Conservation (phyloP, 2,329 filamentous ascomycete genomes). For the Beauveria caledonica region DNA sequence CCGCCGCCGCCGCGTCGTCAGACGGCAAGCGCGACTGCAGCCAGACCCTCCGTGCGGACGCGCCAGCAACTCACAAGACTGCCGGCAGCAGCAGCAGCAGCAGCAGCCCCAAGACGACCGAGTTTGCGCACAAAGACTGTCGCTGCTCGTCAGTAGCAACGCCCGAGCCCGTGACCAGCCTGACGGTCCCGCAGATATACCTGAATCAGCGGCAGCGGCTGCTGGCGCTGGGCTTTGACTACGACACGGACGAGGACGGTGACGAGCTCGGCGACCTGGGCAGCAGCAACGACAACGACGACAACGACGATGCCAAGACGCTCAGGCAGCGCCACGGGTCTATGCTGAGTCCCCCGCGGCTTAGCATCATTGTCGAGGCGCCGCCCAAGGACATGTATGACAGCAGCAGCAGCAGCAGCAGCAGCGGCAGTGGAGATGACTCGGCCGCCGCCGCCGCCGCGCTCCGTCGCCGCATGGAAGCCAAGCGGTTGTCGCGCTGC, state of each 20-base stretch:
- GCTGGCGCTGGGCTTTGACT: slow-evolving; percentile 11
- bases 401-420: too few species aligned
- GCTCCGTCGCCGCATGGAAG: slow-evolving; percentile 12
- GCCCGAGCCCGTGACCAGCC: neutral
- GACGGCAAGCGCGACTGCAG: neutral
- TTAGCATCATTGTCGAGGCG: slow-evolving; percentile 1
- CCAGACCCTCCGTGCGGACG: neutral
- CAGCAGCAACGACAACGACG: neutral
- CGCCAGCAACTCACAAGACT: too few species aligned
- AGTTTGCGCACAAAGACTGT: neutral
- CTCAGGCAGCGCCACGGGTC: neutral
- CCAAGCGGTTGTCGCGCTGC: slow-evolving; percentile 13
- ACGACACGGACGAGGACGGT: slow-evolving; percentile 9
- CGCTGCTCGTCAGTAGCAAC: neutral
- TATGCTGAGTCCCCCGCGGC: neutral
- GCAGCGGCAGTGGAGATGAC: neutral
- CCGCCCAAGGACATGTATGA: neutral
- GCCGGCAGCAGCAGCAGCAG: too few species aligned
- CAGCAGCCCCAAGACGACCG: neutral
- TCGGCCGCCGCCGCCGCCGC: neutral
- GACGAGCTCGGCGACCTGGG: neutral
- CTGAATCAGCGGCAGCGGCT: slow-evolving; percentile 7
- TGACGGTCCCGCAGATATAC: slow-evolving; percentile 3
- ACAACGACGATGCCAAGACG: neutral
- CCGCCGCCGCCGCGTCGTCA: too few species aligned